A percentile compares a stretch with the other conserved stretches of the same genome.
phyloP scores from a whole-genome alignment of 202 grass and related monocot genomes.

The Saccharum hybrid region DNA sequence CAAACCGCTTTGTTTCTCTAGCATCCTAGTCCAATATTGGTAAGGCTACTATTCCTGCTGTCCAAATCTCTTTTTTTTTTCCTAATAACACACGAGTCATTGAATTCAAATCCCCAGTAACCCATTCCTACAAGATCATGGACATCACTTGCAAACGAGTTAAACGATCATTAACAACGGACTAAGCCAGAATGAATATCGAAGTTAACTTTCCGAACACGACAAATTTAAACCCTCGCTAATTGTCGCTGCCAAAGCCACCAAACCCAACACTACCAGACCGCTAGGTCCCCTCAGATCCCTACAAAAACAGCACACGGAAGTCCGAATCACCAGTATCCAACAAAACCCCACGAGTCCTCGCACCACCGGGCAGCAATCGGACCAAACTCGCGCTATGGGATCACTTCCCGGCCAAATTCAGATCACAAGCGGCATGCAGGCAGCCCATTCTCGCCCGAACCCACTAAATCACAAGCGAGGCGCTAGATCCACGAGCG shows the following conservation, averaged over 20 bases:
- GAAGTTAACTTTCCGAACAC: neutral
- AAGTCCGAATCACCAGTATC: slow-evolving; percentile 20
- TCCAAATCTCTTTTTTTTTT: neutral
- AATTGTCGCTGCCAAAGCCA: neutral
- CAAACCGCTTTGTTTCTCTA: slow-evolving; percentile 12
- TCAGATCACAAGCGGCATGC: slow-evolving; percentile 21
- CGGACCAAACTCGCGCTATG: neutral
- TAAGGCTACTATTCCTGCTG: neutral
- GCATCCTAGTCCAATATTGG: neutral
- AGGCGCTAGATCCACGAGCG: slow-evolving; percentile 36
- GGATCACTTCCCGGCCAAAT: slow-evolving; percentile 10
- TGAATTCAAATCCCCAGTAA: slow-evolving; percentile 8
- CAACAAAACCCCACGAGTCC: neutral
- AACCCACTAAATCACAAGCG: slow-evolving; percentile 13
- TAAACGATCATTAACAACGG: neutral
- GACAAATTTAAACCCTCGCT: slow-evolving; percentile 28
- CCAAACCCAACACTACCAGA: neutral
- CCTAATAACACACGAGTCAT: neutral
- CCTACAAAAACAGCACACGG: slow-evolving; percentile 11
- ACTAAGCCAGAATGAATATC: slow-evolving; percentile 21
- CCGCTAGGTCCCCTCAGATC: slow-evolving; percentile 51
- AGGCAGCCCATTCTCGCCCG: slow-evolving; percentile 20
- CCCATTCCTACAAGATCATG: slow-evolving; percentile 24
- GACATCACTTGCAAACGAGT: neutral
- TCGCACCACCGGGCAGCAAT: neutral